Evolutionary conservation across 176 grass and related monocot genomes (phyloP).

Genomic region (Oryza officinalis): DNA sequence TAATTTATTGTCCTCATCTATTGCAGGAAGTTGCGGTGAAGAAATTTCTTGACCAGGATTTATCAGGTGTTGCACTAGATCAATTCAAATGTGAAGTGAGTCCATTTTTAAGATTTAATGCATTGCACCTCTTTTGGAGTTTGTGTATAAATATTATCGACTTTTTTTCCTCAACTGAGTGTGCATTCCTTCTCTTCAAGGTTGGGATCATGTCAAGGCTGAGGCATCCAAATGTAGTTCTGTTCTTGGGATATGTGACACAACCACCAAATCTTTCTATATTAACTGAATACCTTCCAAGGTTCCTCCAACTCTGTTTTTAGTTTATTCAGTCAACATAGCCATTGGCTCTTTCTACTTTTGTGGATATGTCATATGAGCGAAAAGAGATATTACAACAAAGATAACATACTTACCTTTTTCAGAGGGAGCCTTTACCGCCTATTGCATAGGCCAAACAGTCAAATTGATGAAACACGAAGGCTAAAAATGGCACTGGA

Average conservation of each 20-base stretch:
- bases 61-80: slow-evolving; percentile 82
- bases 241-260: slow-evolving; percentile 97
- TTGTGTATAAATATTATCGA: slow-evolving; percentile 18
- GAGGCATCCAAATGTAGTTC: slow-evolving; percentile 97
- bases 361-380: slow-evolving; percentile 9
- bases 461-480: slow-evolving; percentile 72
- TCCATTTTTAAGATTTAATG: slow-evolving; percentile 15
- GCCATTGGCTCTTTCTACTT: slow-evolving; percentile 10
- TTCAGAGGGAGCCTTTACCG: slow-evolving; percentile 91
- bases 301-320: slow-evolving; percentile 51
- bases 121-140: slow-evolving; percentile 10
- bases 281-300: slow-evolving; percentile 92
- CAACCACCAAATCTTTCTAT: slow-evolving; percentile 98
- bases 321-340: slow-evolving; percentile 24
- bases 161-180: slow-evolving; percentile 32
- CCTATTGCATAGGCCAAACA: slow-evolving; percentile 88
- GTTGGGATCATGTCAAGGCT: slow-evolving; percentile 95
- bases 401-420: slow-evolving; percentile 31
- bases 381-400: slow-evolving; percentile 7
- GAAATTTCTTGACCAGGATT: slow-evolving; percentile 98
- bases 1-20: slow-evolving; percentile 29
- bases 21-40: slow-evolving; percentile 97
- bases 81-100: slow-evolving; percentile 99
- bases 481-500: slow-evolving; percentile 97
- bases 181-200: slow-evolving; percentile 49